A percentile compares a stretch with the other conserved stretches of the same genome.
phyloP scores from a whole-genome alignment of 169 alveolate genomes.

The Cryptosporidium tyzzeri region DNA sequence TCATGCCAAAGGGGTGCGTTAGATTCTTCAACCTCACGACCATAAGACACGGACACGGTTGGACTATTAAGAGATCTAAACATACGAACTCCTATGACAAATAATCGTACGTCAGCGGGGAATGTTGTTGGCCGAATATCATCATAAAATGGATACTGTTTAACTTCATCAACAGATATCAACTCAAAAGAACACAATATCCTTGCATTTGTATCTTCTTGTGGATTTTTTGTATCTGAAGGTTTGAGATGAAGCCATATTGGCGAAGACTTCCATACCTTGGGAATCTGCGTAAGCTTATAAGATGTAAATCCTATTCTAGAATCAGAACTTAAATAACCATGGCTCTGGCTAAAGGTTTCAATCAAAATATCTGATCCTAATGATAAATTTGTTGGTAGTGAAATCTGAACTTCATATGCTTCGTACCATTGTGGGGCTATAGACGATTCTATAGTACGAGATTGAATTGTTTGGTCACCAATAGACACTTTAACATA shows the following conservation, averaged over 20 bases:
- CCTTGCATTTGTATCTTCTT: constrained; percentile 85
- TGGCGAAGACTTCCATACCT: constrained; percentile 90
- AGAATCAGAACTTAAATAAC: constrained; percentile 78
- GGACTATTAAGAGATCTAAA: constrained; percentile 86
- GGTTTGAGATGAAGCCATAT: constrained; percentile 88
- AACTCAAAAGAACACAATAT: constrained; percentile 88
- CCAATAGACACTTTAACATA: constrained; percentile 85
- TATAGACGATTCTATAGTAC: constrained; percentile 83
- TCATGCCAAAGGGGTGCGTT: constrained; percentile 85
- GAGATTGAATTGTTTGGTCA: constrained; percentile 84
- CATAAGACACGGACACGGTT: constrained; percentile 85
- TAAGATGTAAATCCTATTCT: constrained; percentile 82
- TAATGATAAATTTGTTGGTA: constrained; percentile 86
- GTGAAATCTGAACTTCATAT: constrained; percentile 85
- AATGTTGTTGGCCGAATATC: constrained; percentile 89
- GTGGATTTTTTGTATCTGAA: constrained; percentile 76
- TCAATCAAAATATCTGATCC: constrained; percentile 90
- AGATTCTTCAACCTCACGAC: constrained; percentile 86
- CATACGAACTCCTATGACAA: constrained; percentile 88
- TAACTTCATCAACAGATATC: constrained; percentile 82
- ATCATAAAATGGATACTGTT: constrained; percentile 86
- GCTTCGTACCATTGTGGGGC: constrained; percentile 91
- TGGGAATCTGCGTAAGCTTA: constrained; percentile 85
- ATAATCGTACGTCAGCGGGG: constrained; percentile 84
- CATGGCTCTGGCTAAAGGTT: constrained; percentile 80